A percentile compares a stretch with the other conserved stretches of the same genome.
These are phyloP conservation scores for Daldinia caldariorum DNA, from an alignment of 495 filamentous ascomycete genomes.

Conservation along the genomic window DNA sequence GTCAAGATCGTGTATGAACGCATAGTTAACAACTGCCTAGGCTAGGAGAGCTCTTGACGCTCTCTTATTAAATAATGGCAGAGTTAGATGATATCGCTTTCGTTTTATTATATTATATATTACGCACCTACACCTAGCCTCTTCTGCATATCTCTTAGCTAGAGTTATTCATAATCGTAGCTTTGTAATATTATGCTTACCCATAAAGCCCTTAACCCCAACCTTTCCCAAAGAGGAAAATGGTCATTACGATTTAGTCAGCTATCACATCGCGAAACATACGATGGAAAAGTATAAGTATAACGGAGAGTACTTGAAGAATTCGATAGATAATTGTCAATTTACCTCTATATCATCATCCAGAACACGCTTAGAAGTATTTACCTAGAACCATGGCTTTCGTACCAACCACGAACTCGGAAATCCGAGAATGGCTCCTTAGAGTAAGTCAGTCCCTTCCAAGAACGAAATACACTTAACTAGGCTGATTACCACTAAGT, in stretches of 20 bases:
- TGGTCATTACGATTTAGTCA: conserved; percentile 33
- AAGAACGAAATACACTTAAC: not conserved
- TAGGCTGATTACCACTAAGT: conserved; percentile 22
- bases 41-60: no score
- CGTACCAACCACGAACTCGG: conserved; percentile 31
- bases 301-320: not conserved
- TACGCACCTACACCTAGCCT: not conserved
- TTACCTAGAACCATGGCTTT: conserved; percentile 36
- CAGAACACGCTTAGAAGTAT: not conserved
- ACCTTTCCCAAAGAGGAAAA: conserved; percentile 40
- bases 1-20: no score
- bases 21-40: no score
- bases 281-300: conserved; percentile 25
- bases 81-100: not conserved
- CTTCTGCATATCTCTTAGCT: not conserved
- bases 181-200: conserved; percentile 9
- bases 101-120: not conserved
- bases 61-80: not conserved
- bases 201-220: not conserved
- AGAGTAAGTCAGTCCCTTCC: conserved; percentile 19
- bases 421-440: conserved; percentile 32
- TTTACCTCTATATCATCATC: not conserved
- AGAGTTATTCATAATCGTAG: not conserved
- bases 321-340: not conserved
- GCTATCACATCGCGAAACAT: not conserved